These are phyloP conservation scores for Truncatella angustata DNA, from an alignment of 2,329 filamentous ascomycete genomes.

Conservation along the genomic window DNA sequence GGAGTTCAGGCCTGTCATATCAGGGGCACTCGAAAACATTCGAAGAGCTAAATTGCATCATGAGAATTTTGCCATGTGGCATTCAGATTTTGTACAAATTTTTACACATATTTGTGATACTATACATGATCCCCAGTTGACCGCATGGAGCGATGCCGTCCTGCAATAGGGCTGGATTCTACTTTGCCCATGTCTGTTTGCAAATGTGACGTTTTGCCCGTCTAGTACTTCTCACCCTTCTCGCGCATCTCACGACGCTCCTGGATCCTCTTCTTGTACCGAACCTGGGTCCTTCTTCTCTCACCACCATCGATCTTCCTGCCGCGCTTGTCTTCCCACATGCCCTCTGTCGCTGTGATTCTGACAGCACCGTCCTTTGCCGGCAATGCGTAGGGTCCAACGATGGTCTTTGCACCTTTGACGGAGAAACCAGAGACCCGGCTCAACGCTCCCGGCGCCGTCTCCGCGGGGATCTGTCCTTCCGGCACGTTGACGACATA, in stretches of 20 bases:
- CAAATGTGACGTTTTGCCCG: no score
- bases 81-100: constrained; percentile 11
- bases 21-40: no score
- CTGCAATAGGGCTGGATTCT: no score
- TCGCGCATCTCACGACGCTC: constrained; percentile 68
- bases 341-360: constrained; percentile 74
- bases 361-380: constrained; percentile 66
- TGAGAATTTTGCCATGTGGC: not conserved
- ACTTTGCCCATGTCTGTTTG: no score
- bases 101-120: constrained; percentile 8
- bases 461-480: constrained; percentile 36
- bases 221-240: constrained; percentile 21
- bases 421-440: constrained; percentile 67
- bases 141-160: not conserved
- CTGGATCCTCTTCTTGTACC: constrained; percentile 79
- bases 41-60: no score
- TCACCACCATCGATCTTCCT: constrained; percentile 97
- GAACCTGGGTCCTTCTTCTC: constrained; percentile 79
- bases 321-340: constrained; percentile 88
- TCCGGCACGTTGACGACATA: constrained; percentile 55
- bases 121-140: constrained; percentile 1
- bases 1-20: constrained; percentile 11
- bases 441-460: constrained; percentile 38
- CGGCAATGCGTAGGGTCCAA: constrained; percentile 70
- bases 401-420: constrained; percentile 65